phyloP scores from a whole-genome alignment of 192 early-diverging fungal species.

The Diversispora epigaea region DNA sequence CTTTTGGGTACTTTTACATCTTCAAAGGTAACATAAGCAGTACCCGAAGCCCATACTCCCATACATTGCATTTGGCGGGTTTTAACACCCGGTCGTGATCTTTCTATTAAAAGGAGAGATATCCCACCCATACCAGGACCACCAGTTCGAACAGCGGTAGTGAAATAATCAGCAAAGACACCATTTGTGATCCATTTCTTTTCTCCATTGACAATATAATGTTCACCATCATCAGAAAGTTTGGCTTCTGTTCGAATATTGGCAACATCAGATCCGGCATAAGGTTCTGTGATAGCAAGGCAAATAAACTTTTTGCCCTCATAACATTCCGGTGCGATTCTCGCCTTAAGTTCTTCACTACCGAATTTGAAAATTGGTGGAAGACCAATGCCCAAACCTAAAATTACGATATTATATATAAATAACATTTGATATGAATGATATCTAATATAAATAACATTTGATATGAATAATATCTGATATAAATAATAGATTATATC shows the following conservation, averaged over 20 bases:
- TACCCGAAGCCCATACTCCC: conserved; percentile 82
- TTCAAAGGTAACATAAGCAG: conserved; percentile 76
- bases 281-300: conserved; percentile 78
- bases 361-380: conserved; percentile 74
- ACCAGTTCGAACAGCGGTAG: conserved; percentile 76
- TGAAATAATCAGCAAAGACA: conserved; percentile 81
- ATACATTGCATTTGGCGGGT: conserved; percentile 82
- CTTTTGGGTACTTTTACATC: conserved; percentile 85
- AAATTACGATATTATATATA: not conserved
- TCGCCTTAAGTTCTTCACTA: conserved; percentile 64
- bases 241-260: conserved; percentile 67
- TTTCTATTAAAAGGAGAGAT: conserved; percentile 71
- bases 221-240: conserved; percentile 63
- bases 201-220: conserved; percentile 79
- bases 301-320: conserved; percentile 79
- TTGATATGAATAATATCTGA: not conserved
- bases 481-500: conserved; percentile 4
- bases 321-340: conserved; percentile 64
- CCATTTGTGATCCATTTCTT: conserved; percentile 90
- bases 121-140: conserved; percentile 76
- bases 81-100: conserved; percentile 69
- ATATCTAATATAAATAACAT: no score
- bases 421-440: not conserved
- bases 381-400: conserved; percentile 70
- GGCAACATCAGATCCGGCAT: conserved; percentile 73